Percentiles rank a stretch among this genome's conserved stretches.
Conservation (phyloP, 2,329 filamentous ascomycete genomes). For the Penicillium sp. region DNA sequence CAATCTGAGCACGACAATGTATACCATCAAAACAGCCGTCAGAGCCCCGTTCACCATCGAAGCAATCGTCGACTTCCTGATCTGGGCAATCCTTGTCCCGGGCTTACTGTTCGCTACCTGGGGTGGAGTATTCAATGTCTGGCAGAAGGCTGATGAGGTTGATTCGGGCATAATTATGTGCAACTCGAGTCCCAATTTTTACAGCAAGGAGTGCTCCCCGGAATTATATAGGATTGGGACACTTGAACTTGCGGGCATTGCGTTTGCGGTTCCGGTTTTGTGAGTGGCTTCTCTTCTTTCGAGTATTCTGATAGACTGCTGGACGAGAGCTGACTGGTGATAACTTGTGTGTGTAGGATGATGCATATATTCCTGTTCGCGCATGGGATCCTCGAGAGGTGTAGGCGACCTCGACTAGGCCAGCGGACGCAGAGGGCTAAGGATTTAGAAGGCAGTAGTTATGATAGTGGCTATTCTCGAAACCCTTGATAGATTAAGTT, state of each 20-base stretch:
- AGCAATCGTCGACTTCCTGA: conserved; percentile 15
- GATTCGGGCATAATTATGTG: conserved; percentile 17
- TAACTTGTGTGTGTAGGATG: conserved; percentile 7
- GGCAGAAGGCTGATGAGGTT: conserved; percentile 19
- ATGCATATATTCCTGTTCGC: conserved; percentile 8
- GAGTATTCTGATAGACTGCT: neutral
- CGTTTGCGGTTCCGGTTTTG: conserved; percentile 25
- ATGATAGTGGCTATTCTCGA: neutral
- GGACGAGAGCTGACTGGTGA: neutral
- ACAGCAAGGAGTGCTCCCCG: conserved; percentile 26
- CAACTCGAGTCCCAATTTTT: conserved; percentile 21
- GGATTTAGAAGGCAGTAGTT: neutral
- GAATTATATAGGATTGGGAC: conserved; percentile 26
- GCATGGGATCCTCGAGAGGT: conserved; percentile 4
- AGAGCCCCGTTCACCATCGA: conserved; percentile 12
- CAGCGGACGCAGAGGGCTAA: neutral
- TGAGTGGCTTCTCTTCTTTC: conserved; percentile 11
- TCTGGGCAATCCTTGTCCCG: conserved; percentile 19
- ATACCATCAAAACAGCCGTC: conserved; percentile 6
- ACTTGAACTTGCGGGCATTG: conserved; percentile 27
- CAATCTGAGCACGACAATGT: conserved; percentile 20
- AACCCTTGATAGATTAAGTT: too few species aligned
- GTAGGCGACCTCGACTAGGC: neutral
- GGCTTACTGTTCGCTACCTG: conserved; percentile 25
- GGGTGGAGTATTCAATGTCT: conserved; percentile 27